A percentile compares a stretch with the other conserved stretches of the same genome.
Conservation (phyloP, 1,139 yeast species). For the Candida sojae region DNA sequence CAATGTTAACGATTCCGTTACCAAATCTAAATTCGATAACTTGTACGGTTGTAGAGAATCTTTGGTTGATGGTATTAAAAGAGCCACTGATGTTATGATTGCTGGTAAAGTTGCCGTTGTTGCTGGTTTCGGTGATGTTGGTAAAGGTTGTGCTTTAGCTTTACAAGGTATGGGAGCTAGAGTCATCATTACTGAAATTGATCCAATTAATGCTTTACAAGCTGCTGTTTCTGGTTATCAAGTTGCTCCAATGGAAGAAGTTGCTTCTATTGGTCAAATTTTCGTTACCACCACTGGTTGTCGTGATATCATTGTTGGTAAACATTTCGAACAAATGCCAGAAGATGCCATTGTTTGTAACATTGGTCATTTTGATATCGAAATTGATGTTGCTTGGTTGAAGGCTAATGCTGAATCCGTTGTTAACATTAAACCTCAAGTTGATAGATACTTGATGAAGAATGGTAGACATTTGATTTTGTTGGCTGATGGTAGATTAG, state of each 20-base stretch:
- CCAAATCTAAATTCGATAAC: conserved; percentile 99
- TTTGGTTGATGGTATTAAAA: conserved; percentile 96
- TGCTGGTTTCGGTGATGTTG: conserved; percentile 99
- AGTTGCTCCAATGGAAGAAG: conserved; percentile 95
- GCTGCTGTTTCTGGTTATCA: conserved; percentile 99
- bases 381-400: conserved; percentile 98
- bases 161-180: conserved; percentile 99
- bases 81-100: conserved; percentile 99
- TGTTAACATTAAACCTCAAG: conserved; percentile 98
- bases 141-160: conserved; percentile 99
- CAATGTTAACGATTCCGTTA: conserved; percentile 98
- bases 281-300: conserved; percentile 99
- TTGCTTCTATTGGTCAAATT: conserved; percentile 91
- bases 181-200: conserved; percentile 96
- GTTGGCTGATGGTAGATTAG: conserved; percentile 99
- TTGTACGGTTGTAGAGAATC: conserved; percentile 99
- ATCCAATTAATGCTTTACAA: conserved; percentile 99
- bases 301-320: conserved; percentile 94
- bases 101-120: conserved; percentile 99
- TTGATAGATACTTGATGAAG: conserved; percentile 92
- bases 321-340: conserved; percentile 91
- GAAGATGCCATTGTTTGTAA: conserved; percentile 99
- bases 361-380: conserved; percentile 99
- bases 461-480: conserved; percentile 93
- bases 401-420: conserved; percentile 87